A percentile compares a stretch with the other conserved stretches of the same genome.
These are phyloP conservation scores for Dothideomycetidae sp. DNA, from an alignment of 2,329 filamentous ascomycete species.

Conservation along the genomic window DNA sequence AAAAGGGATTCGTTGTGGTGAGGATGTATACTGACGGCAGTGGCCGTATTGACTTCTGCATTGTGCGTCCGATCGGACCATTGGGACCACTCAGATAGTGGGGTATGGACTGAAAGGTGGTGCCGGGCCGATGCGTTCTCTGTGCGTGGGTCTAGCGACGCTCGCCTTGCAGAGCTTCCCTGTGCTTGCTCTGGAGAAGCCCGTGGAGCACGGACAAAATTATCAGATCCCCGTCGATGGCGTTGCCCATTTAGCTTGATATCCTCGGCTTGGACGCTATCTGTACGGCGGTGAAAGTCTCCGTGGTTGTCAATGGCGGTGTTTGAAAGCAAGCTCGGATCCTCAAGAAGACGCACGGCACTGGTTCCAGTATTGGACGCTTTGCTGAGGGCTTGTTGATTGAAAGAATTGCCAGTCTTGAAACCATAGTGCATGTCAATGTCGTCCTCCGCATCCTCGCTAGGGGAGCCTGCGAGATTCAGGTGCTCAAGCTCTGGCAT, in stretches of 20 bases:
- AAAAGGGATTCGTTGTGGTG: constrained; percentile 50
- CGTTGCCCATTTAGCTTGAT: constrained; percentile 4
- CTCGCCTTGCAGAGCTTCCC: constrained; percentile 6
- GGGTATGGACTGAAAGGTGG: constrained; percentile 9
- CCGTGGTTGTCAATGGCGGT: no score
- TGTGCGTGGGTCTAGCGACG: constrained; percentile 8
- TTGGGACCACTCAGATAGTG: constrained; percentile 11
- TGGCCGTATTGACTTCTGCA: constrained; percentile 47
- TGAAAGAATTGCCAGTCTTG: no score
- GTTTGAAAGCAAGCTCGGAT: no score
- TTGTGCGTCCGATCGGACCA: constrained; percentile 33
- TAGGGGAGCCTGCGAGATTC: background rate
- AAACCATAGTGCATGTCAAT: no score
- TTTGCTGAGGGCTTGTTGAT: no score
- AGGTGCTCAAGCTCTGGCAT: background rate
- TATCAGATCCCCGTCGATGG: constrained; percentile 3
- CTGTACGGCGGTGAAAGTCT: background rate
- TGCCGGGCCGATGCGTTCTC: constrained; percentile 8
- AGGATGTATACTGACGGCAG: constrained; percentile 44
- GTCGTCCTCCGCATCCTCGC: no score
- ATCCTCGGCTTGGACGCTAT: constrained; percentile 5
- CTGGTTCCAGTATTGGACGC: no score
- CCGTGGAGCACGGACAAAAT: background rate
- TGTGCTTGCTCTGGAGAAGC: constrained; percentile 1
- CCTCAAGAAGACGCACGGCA: no score